Evolutionary conservation across 2,329 filamentous ascomycete species (phyloP).

Genomic region (Talaromyces sp.): DNA sequence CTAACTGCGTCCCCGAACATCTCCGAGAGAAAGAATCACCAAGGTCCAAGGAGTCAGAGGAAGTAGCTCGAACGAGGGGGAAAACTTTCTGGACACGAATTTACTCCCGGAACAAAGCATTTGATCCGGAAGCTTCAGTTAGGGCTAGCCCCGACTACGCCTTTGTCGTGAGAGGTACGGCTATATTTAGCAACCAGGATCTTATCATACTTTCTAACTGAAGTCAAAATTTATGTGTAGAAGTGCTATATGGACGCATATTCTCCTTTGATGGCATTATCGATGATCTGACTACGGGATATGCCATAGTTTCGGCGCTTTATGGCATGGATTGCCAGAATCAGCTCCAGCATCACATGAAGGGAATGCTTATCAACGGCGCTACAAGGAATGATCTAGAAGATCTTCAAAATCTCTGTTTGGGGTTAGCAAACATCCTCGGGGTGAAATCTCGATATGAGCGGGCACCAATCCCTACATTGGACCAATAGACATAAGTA

Average conservation of each 20-base stretch:
- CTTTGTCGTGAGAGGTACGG: background rate
- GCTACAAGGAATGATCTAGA: background rate
- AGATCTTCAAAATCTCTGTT: background rate
- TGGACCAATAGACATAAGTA: background rate
- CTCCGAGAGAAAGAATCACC: background rate
- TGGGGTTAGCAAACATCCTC: background rate
- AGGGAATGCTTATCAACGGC: background rate
- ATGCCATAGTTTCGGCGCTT: background rate
- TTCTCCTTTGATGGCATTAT: background rate
- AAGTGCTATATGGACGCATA: background rate
- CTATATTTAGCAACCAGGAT: background rate
- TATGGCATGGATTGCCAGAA: constrained; percentile 2
- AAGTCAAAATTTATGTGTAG: background rate
- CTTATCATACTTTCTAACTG: background rate
- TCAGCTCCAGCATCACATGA: constrained; percentile 2
- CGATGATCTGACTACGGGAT: background rate
- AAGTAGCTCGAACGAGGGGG: background rate
- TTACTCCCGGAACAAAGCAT: background rate
- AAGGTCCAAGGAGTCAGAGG: background rate
- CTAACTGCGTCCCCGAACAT: background rate
- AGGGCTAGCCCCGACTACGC: background rate
- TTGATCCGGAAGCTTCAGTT: background rate
- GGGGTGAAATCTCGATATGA: background rate
- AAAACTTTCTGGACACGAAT: background rate
- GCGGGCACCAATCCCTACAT: background rate